Conservation (phyloP, 305 asterid genomes). For the Rubia peregrina region DNA sequence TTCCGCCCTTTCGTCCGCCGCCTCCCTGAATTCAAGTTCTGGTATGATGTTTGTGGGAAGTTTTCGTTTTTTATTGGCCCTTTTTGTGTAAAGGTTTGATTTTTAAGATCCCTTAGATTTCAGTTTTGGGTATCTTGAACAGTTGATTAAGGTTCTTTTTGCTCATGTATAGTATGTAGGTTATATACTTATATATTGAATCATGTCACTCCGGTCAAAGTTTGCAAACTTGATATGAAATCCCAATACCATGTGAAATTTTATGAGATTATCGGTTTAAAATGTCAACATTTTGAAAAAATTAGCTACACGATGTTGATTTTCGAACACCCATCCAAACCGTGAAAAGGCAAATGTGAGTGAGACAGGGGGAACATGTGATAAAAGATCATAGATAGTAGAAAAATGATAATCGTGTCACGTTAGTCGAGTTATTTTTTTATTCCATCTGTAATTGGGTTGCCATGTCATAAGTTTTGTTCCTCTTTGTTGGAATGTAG, state of each 20-base stretch:
- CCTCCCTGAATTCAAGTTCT: conserved; percentile 94
- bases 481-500: neutral
- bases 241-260: neutral
- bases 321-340: neutral
- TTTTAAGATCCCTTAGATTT: neutral
- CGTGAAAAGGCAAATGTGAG: neutral
- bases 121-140: neutral
- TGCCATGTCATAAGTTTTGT: neutral
- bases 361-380: neutral
- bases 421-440: neutral
- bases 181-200: neutral
- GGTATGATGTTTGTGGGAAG: conserved; percentile 27
- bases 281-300: neutral
- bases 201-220: neutral
- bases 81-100: neutral
- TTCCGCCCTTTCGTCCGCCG: conserved; percentile 98
- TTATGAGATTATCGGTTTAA: too few relatives aligned
- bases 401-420: neutral
- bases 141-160: neutral
- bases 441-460: neutral
- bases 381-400: neutral
- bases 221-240: neutral
- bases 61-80: neutral
- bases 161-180: neutral
- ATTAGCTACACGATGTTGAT: too few relatives aligned